Evolutionary conservation across 2,329 filamentous ascomycete genomes (phyloP), one percentile per base, ranked within the genome.

Genomic region (Apiospora koreana): DNA sequence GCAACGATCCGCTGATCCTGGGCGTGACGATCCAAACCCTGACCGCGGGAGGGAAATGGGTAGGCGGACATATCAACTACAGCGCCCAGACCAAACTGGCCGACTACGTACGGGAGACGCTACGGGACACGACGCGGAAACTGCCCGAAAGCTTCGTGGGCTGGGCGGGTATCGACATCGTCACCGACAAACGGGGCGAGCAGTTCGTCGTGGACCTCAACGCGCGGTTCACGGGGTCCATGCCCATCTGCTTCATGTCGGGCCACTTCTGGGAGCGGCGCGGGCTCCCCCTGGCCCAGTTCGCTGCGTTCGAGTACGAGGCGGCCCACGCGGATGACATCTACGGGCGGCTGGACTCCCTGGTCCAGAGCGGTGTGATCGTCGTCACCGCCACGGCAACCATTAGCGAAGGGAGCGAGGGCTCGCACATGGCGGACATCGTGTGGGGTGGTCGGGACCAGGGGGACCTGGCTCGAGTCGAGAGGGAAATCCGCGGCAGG

Each of bases 151-250:
- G 68, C 0, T 76, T 75, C 31, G 67, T 76, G 58, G 74, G 74
- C 45, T 76, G 74, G 74, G 74, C 74, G 14, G 74, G 74, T 3
- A 68, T 76, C 31, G 74, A 76, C 68, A 74, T 76, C 31, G 74
- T 76, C 65, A 71, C 72, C 14, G 72, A 74, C 64, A 69, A 46
- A 54, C 69, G 69, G 2, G 69, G 46, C 31, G 31, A 58, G 67
- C 74, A 76, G 62, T 76, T 71, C 70, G 74, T 76, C 8, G 74
- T 76, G 10, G 74, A 76, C 62, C 70, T 76, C n/a, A 76, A 76
- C 28, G 74, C 74, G 8, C 72, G 74, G 4, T 74, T 76, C 62
- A 76, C 74, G 18, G 74, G 74, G 58, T 76, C 74, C 8, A 76
- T 76, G 74, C 74, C 74, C 1, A 74, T 76, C 38, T 76, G 74